These are phyloP conservation scores for Stevia rebaudiana DNA, from an alignment of 140 eudicot species.

Conservation along the genomic window DNA sequence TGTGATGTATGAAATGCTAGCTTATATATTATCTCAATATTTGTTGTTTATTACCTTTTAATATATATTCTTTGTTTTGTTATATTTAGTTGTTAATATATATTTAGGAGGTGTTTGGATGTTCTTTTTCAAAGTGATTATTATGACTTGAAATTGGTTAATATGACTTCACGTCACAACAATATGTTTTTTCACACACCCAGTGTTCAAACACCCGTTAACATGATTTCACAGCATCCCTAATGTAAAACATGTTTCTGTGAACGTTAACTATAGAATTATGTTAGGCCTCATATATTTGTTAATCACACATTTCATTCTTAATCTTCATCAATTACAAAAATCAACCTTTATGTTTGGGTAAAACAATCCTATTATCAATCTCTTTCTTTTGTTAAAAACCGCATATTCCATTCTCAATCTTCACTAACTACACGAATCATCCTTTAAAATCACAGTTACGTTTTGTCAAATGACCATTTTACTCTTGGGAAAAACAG, in stretches of 20 bases:
- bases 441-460: background rate
- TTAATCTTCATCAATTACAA: background rate
- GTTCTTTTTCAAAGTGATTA: background rate
- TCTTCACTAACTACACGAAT: background rate
- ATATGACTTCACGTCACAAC: background rate
- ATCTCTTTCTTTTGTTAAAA: no score
- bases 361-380: no score
- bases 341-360: background rate
- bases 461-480: background rate
- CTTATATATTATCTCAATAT: background rate
- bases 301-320: background rate
- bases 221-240: background rate
- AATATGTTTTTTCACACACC: background rate
- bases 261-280: background rate
- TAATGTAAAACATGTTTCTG: background rate
- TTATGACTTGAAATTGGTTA: background rate
- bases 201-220: background rate
- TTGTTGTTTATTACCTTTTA: background rate
- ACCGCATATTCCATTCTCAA: background rate
- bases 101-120: background rate
- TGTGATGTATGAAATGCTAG: background rate
- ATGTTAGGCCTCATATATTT: background rate
- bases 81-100: background rate
- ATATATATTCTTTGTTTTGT: background rate
- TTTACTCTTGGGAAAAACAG: background rate